phyloP scores from a whole-genome alignment of 306 rosid genomes.

The Prunus mume region DNA sequence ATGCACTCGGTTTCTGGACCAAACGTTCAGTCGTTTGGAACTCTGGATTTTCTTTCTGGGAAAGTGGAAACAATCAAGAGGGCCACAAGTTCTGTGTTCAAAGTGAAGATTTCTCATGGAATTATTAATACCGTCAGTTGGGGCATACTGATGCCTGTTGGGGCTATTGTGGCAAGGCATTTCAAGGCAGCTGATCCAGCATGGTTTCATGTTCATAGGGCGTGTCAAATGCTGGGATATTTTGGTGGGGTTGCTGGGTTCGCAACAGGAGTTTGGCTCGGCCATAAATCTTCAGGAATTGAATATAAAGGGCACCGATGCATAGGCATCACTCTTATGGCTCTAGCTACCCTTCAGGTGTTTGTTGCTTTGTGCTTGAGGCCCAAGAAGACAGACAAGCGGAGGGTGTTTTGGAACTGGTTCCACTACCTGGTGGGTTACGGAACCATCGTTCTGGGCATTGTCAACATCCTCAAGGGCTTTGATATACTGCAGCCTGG shows the following conservation, averaged over 20 bases:
- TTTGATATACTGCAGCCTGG: slow-evolving; percentile 4
- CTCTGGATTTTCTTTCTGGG: slow-evolving; percentile 17
- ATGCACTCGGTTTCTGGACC: slow-evolving; percentile 12
- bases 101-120: slow-evolving; percentile 13
- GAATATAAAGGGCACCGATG: background rate
- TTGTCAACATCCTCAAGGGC: background rate
- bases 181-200: background rate
- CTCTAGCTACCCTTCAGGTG: background rate
- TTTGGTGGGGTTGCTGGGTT: background rate
- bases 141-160: slow-evolving; percentile 40
- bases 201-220: background rate
- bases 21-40: slow-evolving; percentile 26
- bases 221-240: background rate
- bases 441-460: background rate
- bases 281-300: background rate
- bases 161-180: slow-evolving; percentile 28
- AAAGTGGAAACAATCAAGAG: background rate
- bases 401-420: background rate
- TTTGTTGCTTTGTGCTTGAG: background rate
- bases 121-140: slow-evolving; percentile 28
- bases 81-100: background rate
- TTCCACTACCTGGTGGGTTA: slow-evolving; percentile 5
- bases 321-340: background rate
- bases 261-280: background rate
- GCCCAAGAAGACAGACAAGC: background rate